Base-by-base conservation (phyloP, 257 asterid genomes). In the Prunella vulgaris region DNA sequence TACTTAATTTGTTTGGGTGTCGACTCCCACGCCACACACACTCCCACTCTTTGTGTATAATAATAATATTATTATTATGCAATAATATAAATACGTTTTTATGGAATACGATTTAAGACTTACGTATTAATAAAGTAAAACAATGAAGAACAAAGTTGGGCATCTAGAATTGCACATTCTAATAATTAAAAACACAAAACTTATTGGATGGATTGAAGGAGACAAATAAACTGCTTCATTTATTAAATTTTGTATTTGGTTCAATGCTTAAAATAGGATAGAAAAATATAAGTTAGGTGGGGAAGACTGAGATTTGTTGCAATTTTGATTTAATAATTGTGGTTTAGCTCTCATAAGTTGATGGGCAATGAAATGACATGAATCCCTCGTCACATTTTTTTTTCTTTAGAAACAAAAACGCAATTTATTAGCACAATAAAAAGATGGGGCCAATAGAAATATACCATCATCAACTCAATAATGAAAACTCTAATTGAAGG, bases 151-250 rank as follows among this genome's bases (percentile, higher is more conserved):
- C 35, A 52, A 65, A 48, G 21, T 49, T 35, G 10, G 66, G 66
- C n/a, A 58, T 22, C 30, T 7, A 37, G 17, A 66, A 48, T 49
- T 15, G 15, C 40, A 13, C 72, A 18, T 30, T 46, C 18, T 25
- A 18, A 8, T 9, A 52, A 52, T 7, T 56, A 27, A 22, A 24
- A 25, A 60, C 14, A 2, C 40, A 25, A 25, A 25, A 8, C 4
- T 28, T 20, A 18, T 33, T 21, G 21, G 22, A 73, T 63, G 57
- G 64, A 30, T 25, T 56, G 76, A 69, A 69, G 64, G 57, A 32
- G 80, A 76, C 76, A 54, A 70, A 46, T 57, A 51, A 70, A 76
- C 72, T 56, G 58, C 69, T 60, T 42, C 75, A 37, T 37, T 17
- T 17, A 52, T 20, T 52, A 51, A 66, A 51, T 51, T 51, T 74